Conservation (phyloP, 129 eudicot genomes). For the Apium graveolens region DNA sequence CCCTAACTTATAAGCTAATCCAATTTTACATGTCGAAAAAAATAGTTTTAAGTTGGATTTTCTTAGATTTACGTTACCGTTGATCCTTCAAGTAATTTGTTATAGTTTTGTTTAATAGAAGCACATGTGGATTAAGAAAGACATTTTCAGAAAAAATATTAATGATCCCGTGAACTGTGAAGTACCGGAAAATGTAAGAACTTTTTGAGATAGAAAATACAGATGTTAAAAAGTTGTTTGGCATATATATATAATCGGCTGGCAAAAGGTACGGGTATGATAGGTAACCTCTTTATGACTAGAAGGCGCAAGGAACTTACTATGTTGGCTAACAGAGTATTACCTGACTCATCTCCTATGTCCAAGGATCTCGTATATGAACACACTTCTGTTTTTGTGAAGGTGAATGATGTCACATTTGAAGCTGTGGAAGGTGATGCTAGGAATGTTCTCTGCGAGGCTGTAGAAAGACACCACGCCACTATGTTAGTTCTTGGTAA, state of each 20-base stretch:
- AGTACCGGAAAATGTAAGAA: background rate
- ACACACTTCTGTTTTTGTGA: conserved; percentile 1
- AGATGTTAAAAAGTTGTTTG: too few relatives aligned
- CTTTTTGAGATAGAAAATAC: too few relatives aligned
- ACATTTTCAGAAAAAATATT: too few relatives aligned
- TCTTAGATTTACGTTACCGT: background rate
- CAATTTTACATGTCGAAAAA: background rate
- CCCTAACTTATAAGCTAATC: background rate
- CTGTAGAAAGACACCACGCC: conserved; percentile 81
- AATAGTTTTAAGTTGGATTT: background rate
- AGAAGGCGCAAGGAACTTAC: too few relatives aligned
- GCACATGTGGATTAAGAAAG: background rate
- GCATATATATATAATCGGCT: too few relatives aligned
- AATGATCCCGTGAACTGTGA: too few relatives aligned
- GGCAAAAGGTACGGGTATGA: background rate
- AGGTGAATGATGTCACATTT: conserved; percentile 50
- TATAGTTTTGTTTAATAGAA: background rate
- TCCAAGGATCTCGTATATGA: too few relatives aligned
- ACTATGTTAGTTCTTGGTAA: conserved; percentile 77
- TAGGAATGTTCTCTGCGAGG: conserved; percentile 73
- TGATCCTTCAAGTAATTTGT: background rate
- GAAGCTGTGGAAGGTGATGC: conserved; percentile 86
- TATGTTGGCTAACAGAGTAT: too few relatives aligned
- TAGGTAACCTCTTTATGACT: too few relatives aligned
- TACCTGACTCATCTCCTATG: background rate